Evolutionary conservation across 2,329 filamentous ascomycete species (phyloP), one percentile per base, ranked within the genome.

Genomic region (Neopestalotiopsis sp.): DNA sequence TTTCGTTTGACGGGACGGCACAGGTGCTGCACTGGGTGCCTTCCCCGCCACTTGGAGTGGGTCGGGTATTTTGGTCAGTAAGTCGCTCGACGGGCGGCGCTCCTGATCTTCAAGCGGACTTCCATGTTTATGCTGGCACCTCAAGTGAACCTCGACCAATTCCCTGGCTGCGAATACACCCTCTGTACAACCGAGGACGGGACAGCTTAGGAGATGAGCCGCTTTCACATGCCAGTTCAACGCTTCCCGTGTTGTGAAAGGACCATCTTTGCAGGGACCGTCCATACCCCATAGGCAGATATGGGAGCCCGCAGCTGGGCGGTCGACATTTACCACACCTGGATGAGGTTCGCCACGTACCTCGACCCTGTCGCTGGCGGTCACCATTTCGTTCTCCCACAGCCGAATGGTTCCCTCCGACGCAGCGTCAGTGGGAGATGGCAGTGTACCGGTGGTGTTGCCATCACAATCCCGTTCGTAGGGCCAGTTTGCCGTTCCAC

Each of bases 221-320:
- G 75, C 74, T 67, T 84, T 83, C 52, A 85, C 81, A 68, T 85
- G 83, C 75, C 82, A 81, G 17, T 79, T 76, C 40, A 84, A 77
- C 9, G 78, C 81, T 42, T 79, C 78, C 14, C 75, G 76, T 1
- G 80, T 79, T 2, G 76, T 72, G 66, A 84, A 85, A 60, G 77
- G 77, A 0, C 75, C 71, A 6, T 78, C 76, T 1, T 73, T 69
- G 56, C 83, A 85, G 6, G 70, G 71, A 6, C 72, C 73, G 3
- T 70, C 68, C 28, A 75, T 74, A 1, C 76, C 76, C 83, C 83
- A 85, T 65, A 79, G 78, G 70, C 83, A 85, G 1, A 77, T 72
- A 68, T 83, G 74, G 1, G 73, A 74, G 34, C 34, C 34, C 67
- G 81, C 76, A 17, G 69, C 72, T 28, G 75, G 71, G 60, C 71